A percentile compares a stretch with the other conserved stretches of the same genome.
Conservation (phyloP, 371 early-diverging fungal species). For the Actinomortierella ambigua region DNA sequence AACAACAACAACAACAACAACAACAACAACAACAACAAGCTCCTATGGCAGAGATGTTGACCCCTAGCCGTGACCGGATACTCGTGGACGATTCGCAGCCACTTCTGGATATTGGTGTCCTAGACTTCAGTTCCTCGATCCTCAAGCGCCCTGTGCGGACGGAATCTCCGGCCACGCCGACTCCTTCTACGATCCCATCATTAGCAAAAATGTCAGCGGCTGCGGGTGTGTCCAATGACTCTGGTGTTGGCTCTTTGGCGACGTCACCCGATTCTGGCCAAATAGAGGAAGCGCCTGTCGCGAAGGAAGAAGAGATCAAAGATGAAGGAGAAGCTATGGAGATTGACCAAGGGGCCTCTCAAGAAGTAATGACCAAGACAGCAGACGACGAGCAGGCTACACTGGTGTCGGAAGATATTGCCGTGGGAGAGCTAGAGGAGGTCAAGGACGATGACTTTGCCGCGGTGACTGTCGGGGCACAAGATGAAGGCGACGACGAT, state of each 20-base stretch:
- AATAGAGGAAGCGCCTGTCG: not conserved
- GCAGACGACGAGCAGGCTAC: not conserved
- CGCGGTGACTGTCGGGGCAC: slow-evolving; percentile 12
- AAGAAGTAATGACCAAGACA: slow-evolving; percentile 6
- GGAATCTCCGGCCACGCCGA: too few relatives aligned
- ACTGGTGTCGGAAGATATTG: not conserved
- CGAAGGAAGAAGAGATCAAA: not conserved
- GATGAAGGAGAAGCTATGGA: slow-evolving; percentile 12
- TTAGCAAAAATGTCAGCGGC: not conserved
- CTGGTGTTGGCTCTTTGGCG: slow-evolving; percentile 10
- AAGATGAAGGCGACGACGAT: slow-evolving; percentile 27
- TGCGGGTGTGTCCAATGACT: slow-evolving; percentile 4
- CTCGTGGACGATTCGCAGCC: too few relatives aligned
- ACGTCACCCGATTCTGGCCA: not conserved
- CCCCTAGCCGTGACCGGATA: too few relatives aligned
- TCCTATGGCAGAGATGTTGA: not conserved
- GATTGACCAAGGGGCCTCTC: slow-evolving; percentile 16
- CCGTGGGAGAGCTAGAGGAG: not conserved
- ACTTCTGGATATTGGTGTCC: not conserved
- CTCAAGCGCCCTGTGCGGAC: slow-evolving; percentile 11
- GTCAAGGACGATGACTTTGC: not conserved
- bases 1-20: not conserved
- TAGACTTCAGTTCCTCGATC: slow-evolving; percentile 38
- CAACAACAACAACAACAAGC: not conserved
- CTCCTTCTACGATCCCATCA: not conserved